Evolutionary conservation across 495 filamentous ascomycete species (phyloP), one percentile per base, ranked within the genome.

Genomic region (Aspergillus campestris): DNA sequence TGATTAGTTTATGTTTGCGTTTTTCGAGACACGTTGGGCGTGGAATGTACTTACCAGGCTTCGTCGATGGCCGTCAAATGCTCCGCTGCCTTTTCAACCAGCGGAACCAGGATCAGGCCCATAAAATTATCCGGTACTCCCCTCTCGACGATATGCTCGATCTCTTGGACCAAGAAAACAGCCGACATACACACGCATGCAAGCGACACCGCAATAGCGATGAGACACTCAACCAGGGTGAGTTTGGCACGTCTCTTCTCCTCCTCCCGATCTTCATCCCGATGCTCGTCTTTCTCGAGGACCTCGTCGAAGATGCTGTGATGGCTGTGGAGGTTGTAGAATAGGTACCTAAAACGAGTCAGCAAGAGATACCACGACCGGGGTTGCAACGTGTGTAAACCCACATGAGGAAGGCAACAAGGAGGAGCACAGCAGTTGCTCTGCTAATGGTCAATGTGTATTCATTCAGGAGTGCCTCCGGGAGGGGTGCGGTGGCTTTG

Each of bases 51-150:
- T 60, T 88, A 86, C 75, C 82, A 94, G 8, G 90, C 91, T 70
- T 95, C 90, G 61, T 96, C 90, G 36, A 96, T 66, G 9, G 89
- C 86, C 0, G 85, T 94, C 32, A 95, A 64, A 60, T 95, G 90
- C 69, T 95, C 90, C 8, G 88, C 87, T 0, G 82, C 83, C 59
- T 96, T 96, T 56, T 95, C 90, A 7, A 95, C 89, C 1, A 96
- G 70, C 3, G 90, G 91, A 0, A 74, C 70, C 8, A 73, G 53
- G 42, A 87, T 87, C 49, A 90, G 65, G 40, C 87, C 87, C 63
- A 90, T 77, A 59, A 89, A 89, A 13, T 80, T 79, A 55, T 96
- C 90, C 1, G 77, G 82, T 12, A 96, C 73, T 36, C 73, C 59
- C 12, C 70, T 70, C 33, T 80, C 65, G 14, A 94, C 88, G 8